Conservation (phyloP, 441 rosid species). For the Geranium incanum region DNA sequence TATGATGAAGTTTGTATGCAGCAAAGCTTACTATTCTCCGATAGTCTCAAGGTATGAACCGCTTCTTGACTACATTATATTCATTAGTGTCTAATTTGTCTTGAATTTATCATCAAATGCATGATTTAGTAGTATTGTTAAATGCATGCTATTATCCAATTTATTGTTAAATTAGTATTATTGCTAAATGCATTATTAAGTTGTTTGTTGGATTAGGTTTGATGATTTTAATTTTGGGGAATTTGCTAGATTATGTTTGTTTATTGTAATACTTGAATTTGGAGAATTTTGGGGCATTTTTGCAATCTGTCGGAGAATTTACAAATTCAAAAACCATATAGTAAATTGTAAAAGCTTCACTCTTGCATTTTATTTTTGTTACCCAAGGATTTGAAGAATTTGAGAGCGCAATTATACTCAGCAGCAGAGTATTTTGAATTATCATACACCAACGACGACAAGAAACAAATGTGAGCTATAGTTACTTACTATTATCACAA, state of each 20-base stretch:
- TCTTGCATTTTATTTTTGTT: neutral
- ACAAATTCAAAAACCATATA: too few species aligned
- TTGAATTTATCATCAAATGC: too few species aligned
- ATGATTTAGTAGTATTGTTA: too few species aligned
- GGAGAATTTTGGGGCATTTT: too few species aligned
- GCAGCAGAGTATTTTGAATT: slow-evolving; percentile 95
- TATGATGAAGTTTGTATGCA: slow-evolving; percentile 77
- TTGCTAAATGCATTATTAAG: too few species aligned
- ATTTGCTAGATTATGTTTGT: too few species aligned
- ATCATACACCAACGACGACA: slow-evolving; percentile 71
- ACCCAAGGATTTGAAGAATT: slow-evolving; percentile 69
- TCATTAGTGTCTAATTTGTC: neutral
- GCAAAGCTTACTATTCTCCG: slow-evolving; percentile 81
- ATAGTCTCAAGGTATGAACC: slow-evolving; percentile 70
- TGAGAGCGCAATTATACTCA: slow-evolving; percentile 70
- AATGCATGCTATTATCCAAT: too few species aligned
- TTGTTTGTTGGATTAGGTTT: too few species aligned
- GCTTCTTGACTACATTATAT: slow-evolving; percentile 2
- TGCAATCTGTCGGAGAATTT: too few species aligned
- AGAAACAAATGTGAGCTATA: slow-evolving; percentile 71
- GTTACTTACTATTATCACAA: neutral
- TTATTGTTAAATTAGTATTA: too few species aligned
- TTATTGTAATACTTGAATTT: too few species aligned
- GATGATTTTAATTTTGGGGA: too few species aligned
- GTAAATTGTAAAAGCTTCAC: neutral